phyloP scores from a whole-genome alignment of 2,329 filamentous ascomycete species.

The Plenodomus lindquistii region DNA sequence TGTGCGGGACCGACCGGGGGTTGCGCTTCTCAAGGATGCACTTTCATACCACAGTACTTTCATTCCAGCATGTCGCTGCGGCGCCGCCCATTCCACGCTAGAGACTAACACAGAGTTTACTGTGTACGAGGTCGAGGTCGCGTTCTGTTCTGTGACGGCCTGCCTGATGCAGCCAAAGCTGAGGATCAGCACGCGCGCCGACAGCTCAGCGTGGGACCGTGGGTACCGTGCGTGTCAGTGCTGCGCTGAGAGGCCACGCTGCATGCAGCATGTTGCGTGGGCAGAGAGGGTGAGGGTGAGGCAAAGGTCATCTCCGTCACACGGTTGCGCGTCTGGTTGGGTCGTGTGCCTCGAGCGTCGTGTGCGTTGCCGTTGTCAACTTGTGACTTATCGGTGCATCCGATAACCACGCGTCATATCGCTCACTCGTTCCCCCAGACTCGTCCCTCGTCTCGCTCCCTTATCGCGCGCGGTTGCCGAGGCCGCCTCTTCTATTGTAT shows the following conservation, averaged over 20 bases:
- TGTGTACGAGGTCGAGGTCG: neutral
- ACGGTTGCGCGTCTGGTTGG: neutral
- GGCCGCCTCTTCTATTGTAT: slow-evolving; percentile 6
- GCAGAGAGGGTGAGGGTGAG: neutral
- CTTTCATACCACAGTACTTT: neutral
- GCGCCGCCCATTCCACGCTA: neutral
- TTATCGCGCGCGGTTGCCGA: slow-evolving; percentile 12
- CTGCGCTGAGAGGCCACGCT: slow-evolving; percentile 1
- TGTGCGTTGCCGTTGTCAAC: neutral
- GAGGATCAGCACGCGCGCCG: slow-evolving; percentile 4
- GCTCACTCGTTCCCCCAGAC: slow-evolving; percentile 10
- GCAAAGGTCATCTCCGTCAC: neutral
- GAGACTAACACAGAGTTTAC: too few relatives aligned
- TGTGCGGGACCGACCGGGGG: slow-evolving; percentile 13
- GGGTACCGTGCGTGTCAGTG: neutral
- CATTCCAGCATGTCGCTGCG: neutral
- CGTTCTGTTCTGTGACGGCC: neutral
- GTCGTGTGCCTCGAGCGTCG: neutral
- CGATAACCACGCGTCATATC: slow-evolving; percentile 10
- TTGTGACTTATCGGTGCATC: neutral
- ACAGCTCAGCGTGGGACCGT: too few relatives aligned
- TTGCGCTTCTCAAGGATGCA: neutral
- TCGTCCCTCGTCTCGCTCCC: slow-evolving; percentile 13
- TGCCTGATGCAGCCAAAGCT: slow-evolving; percentile 1
- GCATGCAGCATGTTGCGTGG: neutral